Base-by-base conservation (phyloP, 2,329 filamentous ascomycete genomes). In the Orbilia javanica region DNA sequence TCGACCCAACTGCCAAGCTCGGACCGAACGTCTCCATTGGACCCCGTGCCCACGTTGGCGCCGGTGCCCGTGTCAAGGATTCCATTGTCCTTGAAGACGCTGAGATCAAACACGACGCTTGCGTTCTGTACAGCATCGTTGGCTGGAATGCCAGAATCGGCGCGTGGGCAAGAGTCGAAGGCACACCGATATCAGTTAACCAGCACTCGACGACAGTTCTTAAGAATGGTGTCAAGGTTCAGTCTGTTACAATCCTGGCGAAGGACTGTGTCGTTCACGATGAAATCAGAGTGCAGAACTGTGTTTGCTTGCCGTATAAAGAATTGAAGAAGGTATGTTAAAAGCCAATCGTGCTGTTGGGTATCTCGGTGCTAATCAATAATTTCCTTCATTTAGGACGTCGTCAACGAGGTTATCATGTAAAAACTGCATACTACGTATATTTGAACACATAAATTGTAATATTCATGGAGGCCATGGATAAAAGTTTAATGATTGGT, bases 191-290 rank as follows among this genome's bases (percentile, higher is more conserved):
- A 15, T 92, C 94, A 0, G 90, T 93, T 69, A 91, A 89, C 65
- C 97, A 92, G 86, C 95, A 98, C 86, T 92, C 90, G 67, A 98
- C 95, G 13, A 97, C 92, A 85, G 94, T 98, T 82, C 88, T 98
- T 85, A 98, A 97, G 89, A 97, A 97, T 83, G 96, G 96, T 64
- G 91, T 98, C 85, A 98, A 98, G 88, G 96, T 99, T 64, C 96
- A 98, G 88, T 97, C 93, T 85, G 96, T 98, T 83, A 98, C 95
- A 55, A 99, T 98, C 81, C 85, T 99, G 79, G 95, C 95, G 83
- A 97, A 98, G 88, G 96, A 99, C 85, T 98, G 95, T 83, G 90
- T 88, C 70, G 96, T 98, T 31, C 94, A 92, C 3, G 96, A 99
- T 82, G 96, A 98, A 85, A 91, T 98, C 10, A 90, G 94, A 79